phyloP scores from a whole-genome alignment of 306 rosid genomes.

The Abrus pulchellus region DNA sequence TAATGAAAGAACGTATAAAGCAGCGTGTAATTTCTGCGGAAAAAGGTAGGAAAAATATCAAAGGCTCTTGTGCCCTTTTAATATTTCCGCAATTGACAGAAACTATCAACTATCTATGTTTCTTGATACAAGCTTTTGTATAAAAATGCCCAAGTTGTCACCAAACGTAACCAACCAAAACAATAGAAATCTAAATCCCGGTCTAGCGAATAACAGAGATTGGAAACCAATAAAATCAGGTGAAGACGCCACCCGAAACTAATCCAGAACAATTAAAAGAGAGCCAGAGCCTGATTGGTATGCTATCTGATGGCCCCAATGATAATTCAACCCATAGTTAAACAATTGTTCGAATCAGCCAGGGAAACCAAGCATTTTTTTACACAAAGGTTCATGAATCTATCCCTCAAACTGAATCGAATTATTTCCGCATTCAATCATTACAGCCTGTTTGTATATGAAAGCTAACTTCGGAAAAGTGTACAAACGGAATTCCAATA shows the following conservation, averaged over 20 bases:
- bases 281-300: slow-evolving; percentile 1
- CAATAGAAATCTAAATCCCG: not conserved
- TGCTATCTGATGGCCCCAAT: not conserved
- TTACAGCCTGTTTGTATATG: too few species aligned
- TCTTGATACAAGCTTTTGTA: not conserved
- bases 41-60: not conserved
- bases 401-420: not conserved
- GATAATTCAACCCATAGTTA: not conserved
- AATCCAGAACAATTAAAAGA: not conserved
- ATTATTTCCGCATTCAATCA: not conserved
- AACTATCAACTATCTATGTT: not conserved
- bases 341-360: not conserved
- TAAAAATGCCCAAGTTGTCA: not conserved
- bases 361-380: not conserved
- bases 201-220: not conserved
- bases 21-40: not conserved
- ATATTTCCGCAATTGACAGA: slow-evolving; percentile 9
- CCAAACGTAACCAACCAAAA: slow-evolving; percentile 16
- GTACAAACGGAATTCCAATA: too few species aligned
- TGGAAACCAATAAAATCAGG: not conserved
- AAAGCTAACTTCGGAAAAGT: too few species aligned
- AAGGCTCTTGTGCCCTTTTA: not conserved
- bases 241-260: slow-evolving; percentile 17
- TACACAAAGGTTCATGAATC: not conserved
- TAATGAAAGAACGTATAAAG: not conserved